Base-by-base conservation (phyloP, 1,284 basidiomycete genomes). In the Moniliophthora roreri region DNA sequence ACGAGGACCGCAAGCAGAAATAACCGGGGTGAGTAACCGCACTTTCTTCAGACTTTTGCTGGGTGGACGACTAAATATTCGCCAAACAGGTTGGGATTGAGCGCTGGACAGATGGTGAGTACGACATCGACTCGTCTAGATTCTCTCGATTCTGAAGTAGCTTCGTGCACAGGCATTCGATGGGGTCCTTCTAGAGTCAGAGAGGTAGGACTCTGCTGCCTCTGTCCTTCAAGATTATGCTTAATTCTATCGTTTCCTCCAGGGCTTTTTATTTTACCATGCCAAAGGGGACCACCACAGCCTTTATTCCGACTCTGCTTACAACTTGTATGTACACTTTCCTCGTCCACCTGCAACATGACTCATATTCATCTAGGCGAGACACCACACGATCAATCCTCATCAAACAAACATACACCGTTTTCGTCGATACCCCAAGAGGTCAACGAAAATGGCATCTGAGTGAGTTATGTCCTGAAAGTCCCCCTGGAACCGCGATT, bases 181-280 rank as follows among this genome's bases (percentile, higher is more conserved):
- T 90, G 89, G 88, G 86, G 87, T 3, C 87, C 87, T 34, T 88
- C 85, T 42, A 77, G 88, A 63, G 86, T 89, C 38, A 78, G 86
- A 69, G 86, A 89, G 67, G 89, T 87, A 65, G 66, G 75, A 63
- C 37, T 32, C 36, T 35, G 13, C 26, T 21, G 45, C n/a, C 5
- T 15, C 46, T 3, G 21, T 47, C 35, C 50, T 50, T 50, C 45
- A 55, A 11, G 20, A 47, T 28, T 46, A 13, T 57, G 47, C 48
- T 51, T 59, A 49, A 38, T 39, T 26, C 42, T 38, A 58, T 20
- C 3, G 18, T 21, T 18, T 13, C 21, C 15, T 32, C 11, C 62
- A 89, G 86, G 88, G 89, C 58, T 90, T 90, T 62, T 71, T 90
- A 6, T 90, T 88, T 67, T 90, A 90, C 64, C 85, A 89, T 59